A percentile compares a stretch with the other conserved stretches of the same genome.
phyloP scores from a whole-genome alignment of 2,329 filamentous ascomycete species.

The Fusarium decemcellulare region DNA sequence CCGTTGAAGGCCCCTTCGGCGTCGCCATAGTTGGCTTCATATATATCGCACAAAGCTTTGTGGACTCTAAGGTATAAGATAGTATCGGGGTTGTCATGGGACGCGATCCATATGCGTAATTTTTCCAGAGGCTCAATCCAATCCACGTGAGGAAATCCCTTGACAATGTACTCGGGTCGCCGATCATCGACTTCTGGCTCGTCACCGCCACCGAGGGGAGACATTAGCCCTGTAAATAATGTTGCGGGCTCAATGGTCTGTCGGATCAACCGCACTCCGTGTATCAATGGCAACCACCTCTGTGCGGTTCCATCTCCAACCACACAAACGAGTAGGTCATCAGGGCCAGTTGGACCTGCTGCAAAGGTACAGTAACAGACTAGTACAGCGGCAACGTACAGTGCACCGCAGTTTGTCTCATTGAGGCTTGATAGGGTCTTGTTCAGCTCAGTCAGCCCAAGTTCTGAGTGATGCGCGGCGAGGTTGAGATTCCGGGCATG shows the following conservation, averaged over 20 bases:
- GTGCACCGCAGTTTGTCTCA: conserved; percentile 47
- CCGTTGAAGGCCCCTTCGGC: conserved; percentile 34
- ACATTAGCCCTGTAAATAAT: conserved; percentile 47
- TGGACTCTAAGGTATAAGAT: conserved; percentile 43
- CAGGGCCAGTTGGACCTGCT: conserved; percentile 45
- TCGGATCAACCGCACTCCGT: conserved; percentile 45
- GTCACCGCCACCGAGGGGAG: conserved; percentile 36
- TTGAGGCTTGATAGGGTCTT: conserved; percentile 42
- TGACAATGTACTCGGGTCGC: conserved; percentile 39
- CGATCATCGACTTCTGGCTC: conserved; percentile 31
- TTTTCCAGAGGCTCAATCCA: conserved; percentile 42
- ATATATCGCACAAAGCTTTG: conserved; percentile 42
- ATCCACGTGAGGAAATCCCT: conserved; percentile 40
- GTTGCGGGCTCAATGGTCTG: conserved; percentile 46
- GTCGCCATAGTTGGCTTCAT: conserved; percentile 46
- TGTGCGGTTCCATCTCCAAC: conserved; percentile 39
- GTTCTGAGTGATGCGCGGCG: conserved; percentile 44
- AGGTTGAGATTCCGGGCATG: conserved; percentile 35
- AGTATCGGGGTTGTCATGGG: conserved; percentile 43
- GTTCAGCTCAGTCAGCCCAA: conserved; percentile 46
- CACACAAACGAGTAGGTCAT: conserved; percentile 49
- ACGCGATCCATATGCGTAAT: conserved; percentile 41
- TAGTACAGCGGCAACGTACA: conserved; percentile 47
- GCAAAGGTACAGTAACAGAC: conserved; percentile 51
- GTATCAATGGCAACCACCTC: conserved; percentile 45